Conservation (phyloP, 495 filamentous ascomycete genomes). For the Choiromyces venosus region DNA sequence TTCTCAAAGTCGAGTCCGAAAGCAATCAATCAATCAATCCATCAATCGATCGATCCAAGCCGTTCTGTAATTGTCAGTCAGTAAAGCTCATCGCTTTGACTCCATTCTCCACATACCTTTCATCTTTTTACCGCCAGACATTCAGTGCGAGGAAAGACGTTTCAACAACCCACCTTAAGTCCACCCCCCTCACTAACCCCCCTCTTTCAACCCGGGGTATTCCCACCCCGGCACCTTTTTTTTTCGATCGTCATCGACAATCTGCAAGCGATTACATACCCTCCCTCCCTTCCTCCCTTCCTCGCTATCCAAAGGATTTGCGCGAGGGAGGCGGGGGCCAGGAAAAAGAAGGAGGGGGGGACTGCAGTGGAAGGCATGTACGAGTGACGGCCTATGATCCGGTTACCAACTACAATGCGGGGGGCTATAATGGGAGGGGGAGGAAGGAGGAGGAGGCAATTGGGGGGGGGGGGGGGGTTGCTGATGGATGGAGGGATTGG, state of each 20-base stretch:
- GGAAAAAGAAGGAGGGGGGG: neutral
- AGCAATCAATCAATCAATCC: neutral
- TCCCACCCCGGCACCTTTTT: neutral
- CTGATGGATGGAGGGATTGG: too few species aligned
- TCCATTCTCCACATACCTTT: neutral
- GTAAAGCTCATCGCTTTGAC: neutral
- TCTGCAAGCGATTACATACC: neutral
- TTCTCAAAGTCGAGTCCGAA: neutral
- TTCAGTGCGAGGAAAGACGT: neutral
- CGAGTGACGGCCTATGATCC: neutral
- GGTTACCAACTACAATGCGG: neutral
- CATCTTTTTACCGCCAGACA: neutral
- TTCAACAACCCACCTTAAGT: slow-evolving; percentile 1
- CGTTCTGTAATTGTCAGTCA: neutral
- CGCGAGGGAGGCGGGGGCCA: neutral
- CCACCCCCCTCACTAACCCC: neutral
- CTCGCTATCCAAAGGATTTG: neutral
- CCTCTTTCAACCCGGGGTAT: neutral
- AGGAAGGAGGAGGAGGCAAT: neutral
- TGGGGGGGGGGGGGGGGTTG: too few species aligned
- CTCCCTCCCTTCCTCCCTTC: neutral
- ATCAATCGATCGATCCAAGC: neutral
- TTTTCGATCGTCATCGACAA: neutral
- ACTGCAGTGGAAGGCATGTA: neutral
- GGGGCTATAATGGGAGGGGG: neutral